These are phyloP conservation scores for Tetrahymena thermophila DNA, from an alignment of 73 alveolate genomes.

Conservation along the genomic window DNA sequence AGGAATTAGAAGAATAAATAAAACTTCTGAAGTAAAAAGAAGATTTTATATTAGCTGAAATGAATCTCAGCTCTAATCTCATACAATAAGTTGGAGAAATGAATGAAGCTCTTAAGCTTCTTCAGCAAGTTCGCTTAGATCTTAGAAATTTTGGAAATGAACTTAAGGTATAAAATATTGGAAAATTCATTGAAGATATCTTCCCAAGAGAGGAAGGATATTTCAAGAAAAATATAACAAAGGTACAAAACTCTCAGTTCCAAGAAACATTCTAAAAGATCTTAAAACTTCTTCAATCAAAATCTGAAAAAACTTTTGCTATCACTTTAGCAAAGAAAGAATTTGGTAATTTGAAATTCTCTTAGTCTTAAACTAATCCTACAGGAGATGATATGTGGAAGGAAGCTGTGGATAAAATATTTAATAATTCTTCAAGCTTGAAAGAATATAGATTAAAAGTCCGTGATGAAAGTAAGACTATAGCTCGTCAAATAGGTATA, in stretches of 20 bases:
- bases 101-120: slow-evolving; percentile 38
- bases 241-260: neutral
- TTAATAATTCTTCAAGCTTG: neutral
- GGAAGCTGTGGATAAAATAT: neutral
- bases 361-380: neutral
- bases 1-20: slow-evolving; percentile 70
- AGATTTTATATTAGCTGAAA: slow-evolving; percentile 69
- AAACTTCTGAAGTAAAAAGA: slow-evolving; percentile 72
- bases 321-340: neutral
- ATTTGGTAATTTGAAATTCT: neutral
- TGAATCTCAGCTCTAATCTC: slow-evolving; percentile 54
- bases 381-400: neutral
- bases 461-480: neutral
- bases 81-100: slow-evolving; percentile 46
- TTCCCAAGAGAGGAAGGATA: neutral
- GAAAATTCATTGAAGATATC: neutral
- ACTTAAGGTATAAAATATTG: neutral
- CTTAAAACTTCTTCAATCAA: neutral
- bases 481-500: neutral
- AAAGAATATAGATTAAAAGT: neutral
- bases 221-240: neutral
- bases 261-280: neutral
- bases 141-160: slow-evolving; percentile 52
- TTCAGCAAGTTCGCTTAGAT: slow-evolving; percentile 50
- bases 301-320: neutral